Evolutionary conservation across 2,329 filamentous ascomycete genomes (phyloP), one percentile per base, ranked within the genome.

Genomic region (Botryotinia narcissicola): DNA sequence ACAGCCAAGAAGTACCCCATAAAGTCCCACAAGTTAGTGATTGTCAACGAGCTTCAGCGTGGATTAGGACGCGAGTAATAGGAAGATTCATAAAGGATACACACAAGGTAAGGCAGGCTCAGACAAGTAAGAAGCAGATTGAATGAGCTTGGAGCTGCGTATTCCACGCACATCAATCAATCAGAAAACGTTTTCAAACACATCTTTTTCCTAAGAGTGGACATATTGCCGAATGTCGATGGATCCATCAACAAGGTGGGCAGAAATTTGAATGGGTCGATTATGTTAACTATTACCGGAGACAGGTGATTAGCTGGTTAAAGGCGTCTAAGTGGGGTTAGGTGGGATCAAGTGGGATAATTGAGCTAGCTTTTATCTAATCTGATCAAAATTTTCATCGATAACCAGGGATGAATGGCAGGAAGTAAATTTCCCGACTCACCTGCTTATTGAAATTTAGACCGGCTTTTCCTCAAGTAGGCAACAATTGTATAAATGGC

Each of bases 321-420:
- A 69, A 69, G 48, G 40, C 37, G 14, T 9, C 18, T 32, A 69
- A 32, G 48, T 57, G 66, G 66, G 25, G 35, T 32, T 37, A 16
- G 1, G 64, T 68, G 35, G 64, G 64, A 68, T 40, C 25, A 14
- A 40, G 64, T 54, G 35, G 64, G 64, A 40, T 29, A 54, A 54
- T 29, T 32, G 46, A 42, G 35, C 46, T 54, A 57, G 64, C 64
- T 68, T 54, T 68, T 68, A 68, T 68, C 64, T 68, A 68, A 68
- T 68, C 64, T 68, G 64, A 68, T 68, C 64, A 57, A 68, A 68
- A 29, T 68, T 68, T 68, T 68, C 64, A 68, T 68, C 64, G 51
- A 54, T 29, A 48, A 25, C 35, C 64, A 54, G 48, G 62, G 46
- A 54, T 67, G 42, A 25, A 57, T 44, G 35, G 37, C 0, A 16